phyloP scores from a whole-genome alignment of 495 filamentous ascomycete genomes.

The Aspergillus biplanus region DNA sequence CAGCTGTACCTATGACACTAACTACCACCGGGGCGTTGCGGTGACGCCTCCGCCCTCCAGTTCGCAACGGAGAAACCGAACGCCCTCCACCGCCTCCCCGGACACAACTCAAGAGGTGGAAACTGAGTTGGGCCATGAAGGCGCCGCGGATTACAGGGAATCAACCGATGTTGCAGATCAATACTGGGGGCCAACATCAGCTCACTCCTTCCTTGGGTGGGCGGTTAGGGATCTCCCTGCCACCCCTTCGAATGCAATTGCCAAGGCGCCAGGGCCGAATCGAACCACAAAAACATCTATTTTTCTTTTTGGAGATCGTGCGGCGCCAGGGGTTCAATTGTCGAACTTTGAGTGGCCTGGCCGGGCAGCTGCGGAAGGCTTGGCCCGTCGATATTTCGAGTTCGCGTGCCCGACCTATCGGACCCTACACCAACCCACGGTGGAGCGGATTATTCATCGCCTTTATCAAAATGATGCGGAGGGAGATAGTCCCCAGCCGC shows the following conservation, averaged over 20 bases:
- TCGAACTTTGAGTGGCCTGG: conserved; percentile 30
- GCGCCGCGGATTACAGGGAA: not conserved
- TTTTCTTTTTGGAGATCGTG: conserved; percentile 32
- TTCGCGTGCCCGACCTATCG: conserved; percentile 38
- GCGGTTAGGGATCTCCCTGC: conserved; percentile 25
- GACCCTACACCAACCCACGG: conserved; percentile 32
- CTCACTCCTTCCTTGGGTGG: conserved; percentile 33
- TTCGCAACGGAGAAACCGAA: conserved; percentile 3
- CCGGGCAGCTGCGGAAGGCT: conserved; percentile 16
- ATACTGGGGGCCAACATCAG: conserved; percentile 33
- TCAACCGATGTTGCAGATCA: conserved; percentile 23
- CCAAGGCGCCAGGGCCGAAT: not conserved
- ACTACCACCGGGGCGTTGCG: conserved; percentile 31
- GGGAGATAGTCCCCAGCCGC: not conserved
- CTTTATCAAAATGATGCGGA: conserved; percentile 15
- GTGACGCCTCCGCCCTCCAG: conserved; percentile 26
- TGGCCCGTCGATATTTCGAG: conserved; percentile 37
- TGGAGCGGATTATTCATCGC: conserved; percentile 23
- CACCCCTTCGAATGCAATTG: conserved; percentile 17
- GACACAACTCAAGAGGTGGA: conserved; percentile 7
- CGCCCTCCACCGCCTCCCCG: conserved; percentile 4
- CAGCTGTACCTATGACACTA: conserved; percentile 30
- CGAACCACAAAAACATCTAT: conserved; percentile 21
- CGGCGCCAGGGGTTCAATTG: conserved; percentile 19
- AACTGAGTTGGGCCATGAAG: conserved; percentile 3